Percentiles rank a stretch among this genome's conserved stretches.
Conservation (phyloP, 2,329 filamentous ascomycete species). For the Aspergillus awamori region DNA sequence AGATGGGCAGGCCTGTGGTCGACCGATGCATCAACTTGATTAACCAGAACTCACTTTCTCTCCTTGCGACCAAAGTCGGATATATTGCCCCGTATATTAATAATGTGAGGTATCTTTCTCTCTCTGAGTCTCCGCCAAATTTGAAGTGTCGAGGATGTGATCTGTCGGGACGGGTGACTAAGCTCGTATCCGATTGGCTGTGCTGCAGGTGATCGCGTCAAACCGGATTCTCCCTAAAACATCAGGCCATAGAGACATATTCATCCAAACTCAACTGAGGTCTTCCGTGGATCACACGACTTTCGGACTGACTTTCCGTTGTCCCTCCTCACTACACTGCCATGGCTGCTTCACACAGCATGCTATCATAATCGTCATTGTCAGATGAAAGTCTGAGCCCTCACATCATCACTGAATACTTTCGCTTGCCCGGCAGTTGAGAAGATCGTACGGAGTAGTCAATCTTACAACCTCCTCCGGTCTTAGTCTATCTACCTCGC, state of each 20-base stretch:
- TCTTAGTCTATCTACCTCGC: neutral
- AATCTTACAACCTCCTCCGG: neutral
- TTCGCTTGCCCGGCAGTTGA: neutral
- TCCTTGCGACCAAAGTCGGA: neutral
- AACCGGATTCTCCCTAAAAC: constrained; percentile 2
- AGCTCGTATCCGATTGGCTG: neutral
- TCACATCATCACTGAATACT: neutral
- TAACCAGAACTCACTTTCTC: neutral
- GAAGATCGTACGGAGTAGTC: neutral
- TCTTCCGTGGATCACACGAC: neutral
- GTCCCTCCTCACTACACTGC: neutral
- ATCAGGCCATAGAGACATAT: constrained; percentile 1
- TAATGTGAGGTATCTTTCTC: neutral
- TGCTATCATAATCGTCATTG: too few relatives aligned
- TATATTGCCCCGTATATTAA: neutral
- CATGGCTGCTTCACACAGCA: neutral
- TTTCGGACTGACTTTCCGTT: neutral
- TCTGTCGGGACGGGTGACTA: neutral
- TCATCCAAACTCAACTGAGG: neutral
- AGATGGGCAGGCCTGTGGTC: neutral
- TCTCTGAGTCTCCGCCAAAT: too few relatives aligned
- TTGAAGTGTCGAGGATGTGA: neutral
- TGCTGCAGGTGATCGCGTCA: neutral
- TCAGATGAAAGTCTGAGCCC: neutral
- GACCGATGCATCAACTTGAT: neutral